Conservation (phyloP, 306 rosid genomes). For the Fragaria nilgerrensis region DNA sequence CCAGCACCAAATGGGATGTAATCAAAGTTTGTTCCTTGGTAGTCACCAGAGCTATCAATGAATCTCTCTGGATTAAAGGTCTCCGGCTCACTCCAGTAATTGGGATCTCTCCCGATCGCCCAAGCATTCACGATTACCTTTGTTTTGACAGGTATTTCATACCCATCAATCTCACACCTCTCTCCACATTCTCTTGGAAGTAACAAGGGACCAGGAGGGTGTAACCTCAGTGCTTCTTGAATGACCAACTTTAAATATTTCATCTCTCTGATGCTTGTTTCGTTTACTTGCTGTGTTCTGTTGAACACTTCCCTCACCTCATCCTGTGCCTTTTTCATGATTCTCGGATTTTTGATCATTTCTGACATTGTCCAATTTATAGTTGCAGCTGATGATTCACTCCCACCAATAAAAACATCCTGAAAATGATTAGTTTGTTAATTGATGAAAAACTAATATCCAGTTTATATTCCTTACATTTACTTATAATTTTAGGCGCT, state of each 20-base stretch:
- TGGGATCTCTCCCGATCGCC: constrained; percentile 20
- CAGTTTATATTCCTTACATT: not conserved
- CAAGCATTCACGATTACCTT: constrained; percentile 15
- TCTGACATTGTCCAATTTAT: constrained; percentile 19
- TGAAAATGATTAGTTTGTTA: not conserved
- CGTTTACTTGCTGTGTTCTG: not conserved
- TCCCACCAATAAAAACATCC: constrained; percentile 17
- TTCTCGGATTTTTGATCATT: constrained; percentile 10
- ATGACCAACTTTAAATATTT: constrained; percentile 14
- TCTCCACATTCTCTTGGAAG: constrained; percentile 15
- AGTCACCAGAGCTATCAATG: not conserved
- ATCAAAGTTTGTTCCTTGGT: constrained; percentile 9
- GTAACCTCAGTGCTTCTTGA: constrained; percentile 16
- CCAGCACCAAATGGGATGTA: constrained; percentile 15
- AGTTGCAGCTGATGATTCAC: constrained; percentile 7
- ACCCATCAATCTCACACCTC: constrained; percentile 15
- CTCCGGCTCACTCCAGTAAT: constrained; percentile 9
- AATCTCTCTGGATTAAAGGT: constrained; percentile 23
- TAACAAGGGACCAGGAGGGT: not conserved
- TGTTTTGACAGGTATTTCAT: constrained; percentile 12
- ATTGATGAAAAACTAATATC: not conserved
- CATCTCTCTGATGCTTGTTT: constrained; percentile 14
- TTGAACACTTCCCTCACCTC: constrained; percentile 17
- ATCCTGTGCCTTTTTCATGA: constrained; percentile 20
- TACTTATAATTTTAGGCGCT: too few species aligned